Conservation (phyloP, 306 rosid species). For the Hippophae gyantsensis region DNA sequence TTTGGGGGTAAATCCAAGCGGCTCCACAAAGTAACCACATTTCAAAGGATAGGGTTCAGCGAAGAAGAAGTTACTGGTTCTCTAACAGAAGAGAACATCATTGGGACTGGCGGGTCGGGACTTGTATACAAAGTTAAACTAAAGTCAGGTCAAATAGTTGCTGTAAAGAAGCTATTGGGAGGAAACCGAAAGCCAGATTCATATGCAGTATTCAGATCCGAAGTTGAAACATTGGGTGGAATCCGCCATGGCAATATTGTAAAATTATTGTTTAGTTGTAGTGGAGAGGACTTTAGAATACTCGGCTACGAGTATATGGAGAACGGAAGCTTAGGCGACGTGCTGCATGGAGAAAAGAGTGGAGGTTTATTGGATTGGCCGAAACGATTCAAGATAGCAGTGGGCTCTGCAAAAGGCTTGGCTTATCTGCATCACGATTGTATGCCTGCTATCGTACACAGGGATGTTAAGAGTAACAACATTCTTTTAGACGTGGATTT, state of each 20-base stretch:
- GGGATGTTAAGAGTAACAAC: conserved; percentile 61
- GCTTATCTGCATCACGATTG: conserved; percentile 69
- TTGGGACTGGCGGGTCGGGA: conserved; percentile 77
- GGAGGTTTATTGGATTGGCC: conserved; percentile 51
- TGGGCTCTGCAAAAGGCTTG: conserved; percentile 60
- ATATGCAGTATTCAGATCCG: conserved; percentile 46
- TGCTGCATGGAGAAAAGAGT: conserved; percentile 41
- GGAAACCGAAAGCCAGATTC: conserved; percentile 22
- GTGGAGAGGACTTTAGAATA: conserved; percentile 42
- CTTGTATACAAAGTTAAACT: conserved; percentile 48
- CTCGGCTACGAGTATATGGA: conserved; percentile 76
- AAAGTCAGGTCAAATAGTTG: conserved; percentile 53
- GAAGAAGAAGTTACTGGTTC: conserved; percentile 50
- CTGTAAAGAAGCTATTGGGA: conserved; percentile 61
- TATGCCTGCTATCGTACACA: conserved; percentile 59
- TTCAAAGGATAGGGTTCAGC: conserved; percentile 47
- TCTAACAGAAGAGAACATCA: conserved; percentile 37
- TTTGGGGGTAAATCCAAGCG: conserved; percentile 26
- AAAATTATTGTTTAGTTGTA: conserved; percentile 57
- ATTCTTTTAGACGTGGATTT: conserved; percentile 58
- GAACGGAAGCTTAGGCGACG: conserved; percentile 73
- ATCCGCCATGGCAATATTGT: conserved; percentile 74
- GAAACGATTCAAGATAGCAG: conserved; percentile 41
- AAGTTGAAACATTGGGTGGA: conserved; percentile 64
- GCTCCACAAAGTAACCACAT: conserved; percentile 32